These are phyloP conservation scores for Ophiostoma tasmaniense DNA, from an alignment of 2,329 filamentous ascomycete genomes.

Conservation along the genomic window DNA sequence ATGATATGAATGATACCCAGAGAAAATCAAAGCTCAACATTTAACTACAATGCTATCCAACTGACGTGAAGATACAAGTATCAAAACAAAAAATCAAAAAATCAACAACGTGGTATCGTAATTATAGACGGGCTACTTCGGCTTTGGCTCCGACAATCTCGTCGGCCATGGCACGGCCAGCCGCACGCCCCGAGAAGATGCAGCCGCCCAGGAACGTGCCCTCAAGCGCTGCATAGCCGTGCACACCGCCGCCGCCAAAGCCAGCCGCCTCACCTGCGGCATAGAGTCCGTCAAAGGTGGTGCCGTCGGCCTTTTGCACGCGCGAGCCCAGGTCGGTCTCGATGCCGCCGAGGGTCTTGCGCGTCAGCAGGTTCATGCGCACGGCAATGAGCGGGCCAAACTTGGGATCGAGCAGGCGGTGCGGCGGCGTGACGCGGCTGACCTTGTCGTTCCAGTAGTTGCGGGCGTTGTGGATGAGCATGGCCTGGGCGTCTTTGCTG, in stretches of 20 bases:
- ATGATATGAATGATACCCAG: neutral
- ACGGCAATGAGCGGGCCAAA: slow-evolving; percentile 53
- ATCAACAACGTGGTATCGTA: neutral
- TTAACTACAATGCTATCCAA: neutral
- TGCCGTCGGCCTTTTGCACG: slow-evolving; percentile 43
- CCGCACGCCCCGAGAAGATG: slow-evolving; percentile 52
- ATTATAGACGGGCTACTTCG: neutral
- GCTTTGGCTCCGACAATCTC: slow-evolving; percentile 29
- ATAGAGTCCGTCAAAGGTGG: slow-evolving; percentile 46
- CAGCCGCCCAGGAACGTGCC: slow-evolving; percentile 55
- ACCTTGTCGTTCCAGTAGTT: slow-evolving; percentile 46
- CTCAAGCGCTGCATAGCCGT: slow-evolving; percentile 54
- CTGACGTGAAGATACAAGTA: neutral
- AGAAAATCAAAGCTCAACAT: neutral
- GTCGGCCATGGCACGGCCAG: slow-evolving; percentile 46
- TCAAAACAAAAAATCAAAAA: neutral
- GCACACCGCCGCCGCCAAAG: slow-evolving; percentile 54
- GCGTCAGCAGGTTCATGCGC: slow-evolving; percentile 50
- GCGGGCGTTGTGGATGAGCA: slow-evolving; percentile 51
- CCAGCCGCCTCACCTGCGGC: slow-evolving; percentile 53
- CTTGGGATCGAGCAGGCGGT: slow-evolving; percentile 44
- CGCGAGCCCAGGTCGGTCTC: slow-evolving; percentile 51
- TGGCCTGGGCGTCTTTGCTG: slow-evolving; percentile 53
- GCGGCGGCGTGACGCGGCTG: slow-evolving; percentile 44
- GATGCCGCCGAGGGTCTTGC: slow-evolving; percentile 53